phyloP scores from a whole-genome alignment of 441 rosid species.

The Viola pubescens region DNA sequence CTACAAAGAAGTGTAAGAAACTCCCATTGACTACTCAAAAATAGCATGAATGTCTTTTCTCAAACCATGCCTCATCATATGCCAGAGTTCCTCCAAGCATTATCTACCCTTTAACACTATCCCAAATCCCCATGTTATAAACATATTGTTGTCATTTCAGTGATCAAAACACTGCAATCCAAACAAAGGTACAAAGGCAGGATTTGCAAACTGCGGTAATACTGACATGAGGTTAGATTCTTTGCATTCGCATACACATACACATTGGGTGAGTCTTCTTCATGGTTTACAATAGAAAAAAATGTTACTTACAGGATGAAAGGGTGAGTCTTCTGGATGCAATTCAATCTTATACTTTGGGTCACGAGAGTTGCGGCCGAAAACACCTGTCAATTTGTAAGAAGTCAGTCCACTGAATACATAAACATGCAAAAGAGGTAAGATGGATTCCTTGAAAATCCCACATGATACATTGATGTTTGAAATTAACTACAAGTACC shows the following conservation, averaged over 20 bases:
- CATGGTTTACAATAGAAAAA: not conserved
- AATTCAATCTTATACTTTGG: slow-evolving; percentile 75
- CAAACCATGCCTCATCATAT: not conserved
- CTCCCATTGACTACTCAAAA: not conserved
- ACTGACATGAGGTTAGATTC: too few species aligned
- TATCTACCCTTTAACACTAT: too few species aligned
- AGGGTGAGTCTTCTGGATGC: slow-evolving; percentile 59
- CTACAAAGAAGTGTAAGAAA: not conserved
- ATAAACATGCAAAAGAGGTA: too few species aligned
- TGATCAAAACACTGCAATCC: too few species aligned
- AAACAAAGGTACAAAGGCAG: too few species aligned
- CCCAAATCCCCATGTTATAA: too few species aligned
- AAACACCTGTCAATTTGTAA: slow-evolving; percentile 39
- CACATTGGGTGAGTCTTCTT: too few species aligned
- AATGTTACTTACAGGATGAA: slow-evolving; percentile 56
- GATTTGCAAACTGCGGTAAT: too few species aligned
- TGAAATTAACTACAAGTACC: not conserved
- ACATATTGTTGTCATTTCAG: too few species aligned
- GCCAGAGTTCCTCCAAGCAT: too few species aligned
- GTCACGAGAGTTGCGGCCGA: slow-evolving; percentile 64
- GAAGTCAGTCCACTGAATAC: not conserved
- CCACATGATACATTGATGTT: not conserved
- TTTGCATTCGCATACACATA: too few species aligned
- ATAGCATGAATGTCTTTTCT: not conserved
- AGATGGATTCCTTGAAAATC: not conserved